A percentile compares a stretch with the other conserved stretches of the same genome.
phyloP scores from a whole-genome alignment of 2,329 filamentous ascomycete species.

The Coleophoma crateriformis region DNA sequence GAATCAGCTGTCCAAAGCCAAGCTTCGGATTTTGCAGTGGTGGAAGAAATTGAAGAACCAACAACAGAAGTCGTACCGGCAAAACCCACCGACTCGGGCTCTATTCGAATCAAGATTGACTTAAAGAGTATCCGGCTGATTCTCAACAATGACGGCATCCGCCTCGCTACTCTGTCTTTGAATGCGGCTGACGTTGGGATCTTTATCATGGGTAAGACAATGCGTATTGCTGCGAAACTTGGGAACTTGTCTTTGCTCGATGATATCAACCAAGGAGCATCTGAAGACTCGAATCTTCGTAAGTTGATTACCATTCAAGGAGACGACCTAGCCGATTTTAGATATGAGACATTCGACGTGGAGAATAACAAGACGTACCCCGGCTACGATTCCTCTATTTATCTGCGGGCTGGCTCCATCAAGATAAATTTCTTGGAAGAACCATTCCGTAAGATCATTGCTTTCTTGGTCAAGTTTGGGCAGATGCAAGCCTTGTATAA shows the following conservation, averaged over 20 bases:
- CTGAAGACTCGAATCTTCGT: conserved; percentile 73
- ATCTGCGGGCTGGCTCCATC: conserved; percentile 85
- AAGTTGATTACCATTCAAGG: conserved; percentile 93
- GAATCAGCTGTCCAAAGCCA: conserved; percentile 37
- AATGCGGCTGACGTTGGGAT: conserved; percentile 89
- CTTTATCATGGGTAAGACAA: conserved; percentile 77
- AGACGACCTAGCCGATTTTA: conserved; percentile 91
- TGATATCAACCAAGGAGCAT: conserved; percentile 87
- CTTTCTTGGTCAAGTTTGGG: conserved; percentile 96
- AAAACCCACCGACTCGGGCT: conserved; percentile 18
- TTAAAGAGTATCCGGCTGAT: conserved; percentile 91
- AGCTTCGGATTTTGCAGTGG: conserved; percentile 21
- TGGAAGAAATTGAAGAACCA: conserved; percentile 33
- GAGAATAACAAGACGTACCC: conserved; percentile 69
- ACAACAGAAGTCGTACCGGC: conserved; percentile 25
- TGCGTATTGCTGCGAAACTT: conserved; percentile 81
- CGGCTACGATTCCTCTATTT: conserved; percentile 90
- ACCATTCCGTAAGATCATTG: conserved; percentile 95
- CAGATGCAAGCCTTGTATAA: conserved; percentile 99
- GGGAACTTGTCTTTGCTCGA: conserved; percentile 87
- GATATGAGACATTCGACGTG: conserved; percentile 90
- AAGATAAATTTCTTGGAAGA: conserved; percentile 97
- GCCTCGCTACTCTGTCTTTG: conserved; percentile 86
- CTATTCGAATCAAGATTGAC: conserved; percentile 87
- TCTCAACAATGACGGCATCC: conserved; percentile 94